Conservation (phyloP, 2,329 filamentous ascomycete genomes). For the Fusarium irregulare region DNA sequence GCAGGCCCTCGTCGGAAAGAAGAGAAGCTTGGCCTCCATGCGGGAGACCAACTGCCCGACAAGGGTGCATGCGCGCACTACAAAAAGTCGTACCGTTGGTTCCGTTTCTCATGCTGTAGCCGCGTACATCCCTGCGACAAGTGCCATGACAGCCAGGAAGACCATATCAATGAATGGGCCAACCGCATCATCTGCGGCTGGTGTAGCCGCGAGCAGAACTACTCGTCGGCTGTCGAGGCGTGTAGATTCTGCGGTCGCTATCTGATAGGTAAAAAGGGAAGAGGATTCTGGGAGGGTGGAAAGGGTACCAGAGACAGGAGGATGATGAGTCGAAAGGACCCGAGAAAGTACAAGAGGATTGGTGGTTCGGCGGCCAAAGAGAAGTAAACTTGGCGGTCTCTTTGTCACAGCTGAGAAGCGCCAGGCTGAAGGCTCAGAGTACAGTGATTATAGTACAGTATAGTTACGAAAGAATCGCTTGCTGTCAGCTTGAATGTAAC, state of each 20-base stretch:
- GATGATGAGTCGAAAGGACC: slow-evolving; percentile 81
- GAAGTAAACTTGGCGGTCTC: slow-evolving; percentile 1
- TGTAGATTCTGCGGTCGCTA: slow-evolving; percentile 78
- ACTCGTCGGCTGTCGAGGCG: slow-evolving; percentile 72
- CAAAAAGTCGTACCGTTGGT: slow-evolving; percentile 70
- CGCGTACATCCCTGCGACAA: slow-evolving; percentile 72
- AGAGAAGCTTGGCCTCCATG: slow-evolving; percentile 67
- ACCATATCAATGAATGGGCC: slow-evolving; percentile 83
- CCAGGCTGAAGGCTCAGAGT: slow-evolving; percentile 14
- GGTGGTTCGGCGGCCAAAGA: slow-evolving; percentile 51
- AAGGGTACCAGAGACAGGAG: slow-evolving; percentile 80
- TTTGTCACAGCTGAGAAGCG: slow-evolving; percentile 22
- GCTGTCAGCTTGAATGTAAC: slow-evolving; percentile 36
- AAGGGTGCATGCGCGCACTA: slow-evolving; percentile 69
- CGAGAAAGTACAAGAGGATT: slow-evolving; percentile 75
- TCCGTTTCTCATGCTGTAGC: slow-evolving; percentile 72
- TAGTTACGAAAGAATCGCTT: neutral
- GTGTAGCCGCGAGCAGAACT: slow-evolving; percentile 84
- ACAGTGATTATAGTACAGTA: neutral
- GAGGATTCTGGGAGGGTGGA: slow-evolving; percentile 88
- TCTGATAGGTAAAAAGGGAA: slow-evolving; percentile 73
- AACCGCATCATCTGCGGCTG: slow-evolving; percentile 85
- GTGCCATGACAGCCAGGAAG: slow-evolving; percentile 79
- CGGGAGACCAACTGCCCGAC: slow-evolving; percentile 66
- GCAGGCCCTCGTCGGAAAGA: slow-evolving; percentile 58